Evolutionary conservation across 176 grass and related monocot genomes (phyloP).

Genomic region (Oryza glumipatula): DNA sequence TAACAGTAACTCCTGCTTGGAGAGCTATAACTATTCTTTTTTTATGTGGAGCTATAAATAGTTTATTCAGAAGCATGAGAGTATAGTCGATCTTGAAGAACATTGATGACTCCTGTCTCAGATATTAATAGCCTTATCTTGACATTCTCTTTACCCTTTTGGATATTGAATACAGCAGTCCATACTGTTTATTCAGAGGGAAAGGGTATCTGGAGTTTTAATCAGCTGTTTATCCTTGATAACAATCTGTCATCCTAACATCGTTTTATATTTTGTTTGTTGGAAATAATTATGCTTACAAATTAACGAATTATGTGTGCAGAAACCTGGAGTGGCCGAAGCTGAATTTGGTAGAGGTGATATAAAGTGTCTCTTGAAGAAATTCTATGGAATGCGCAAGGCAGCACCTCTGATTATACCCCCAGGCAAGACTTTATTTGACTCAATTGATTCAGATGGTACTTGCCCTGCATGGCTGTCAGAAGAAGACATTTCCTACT

Average conservation of each 20-base stretch:
- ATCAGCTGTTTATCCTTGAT: not conserved
- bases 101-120: not conserved
- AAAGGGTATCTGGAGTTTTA: not conserved
- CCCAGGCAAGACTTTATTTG: conserved; percentile 80
- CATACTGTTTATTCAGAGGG: not conserved
- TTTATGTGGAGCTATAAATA: not conserved
- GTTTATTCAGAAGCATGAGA: not conserved
- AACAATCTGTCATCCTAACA: not conserved
- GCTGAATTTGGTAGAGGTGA: conserved; percentile 61
- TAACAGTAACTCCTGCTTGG: not conserved
- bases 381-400: conserved; percentile 66
- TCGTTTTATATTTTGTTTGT: conserved; percentile 7
- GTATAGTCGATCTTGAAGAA: not conserved
- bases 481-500: conserved; percentile 86
- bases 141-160: not conserved
- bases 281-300: not conserved
- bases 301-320: conserved; percentile 33
- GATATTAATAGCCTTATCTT: conserved; percentile 12
- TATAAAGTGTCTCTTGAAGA: conserved; percentile 48
- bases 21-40: not conserved
- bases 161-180: not conserved
- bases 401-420: conserved; percentile 58
- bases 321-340: conserved; percentile 80
- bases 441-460: conserved; percentile 55
- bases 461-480: conserved; percentile 79